Evolutionary conservation across 2,329 filamentous ascomycete species (phyloP).

Genomic region (Mycosphaerella arachidis): DNA sequence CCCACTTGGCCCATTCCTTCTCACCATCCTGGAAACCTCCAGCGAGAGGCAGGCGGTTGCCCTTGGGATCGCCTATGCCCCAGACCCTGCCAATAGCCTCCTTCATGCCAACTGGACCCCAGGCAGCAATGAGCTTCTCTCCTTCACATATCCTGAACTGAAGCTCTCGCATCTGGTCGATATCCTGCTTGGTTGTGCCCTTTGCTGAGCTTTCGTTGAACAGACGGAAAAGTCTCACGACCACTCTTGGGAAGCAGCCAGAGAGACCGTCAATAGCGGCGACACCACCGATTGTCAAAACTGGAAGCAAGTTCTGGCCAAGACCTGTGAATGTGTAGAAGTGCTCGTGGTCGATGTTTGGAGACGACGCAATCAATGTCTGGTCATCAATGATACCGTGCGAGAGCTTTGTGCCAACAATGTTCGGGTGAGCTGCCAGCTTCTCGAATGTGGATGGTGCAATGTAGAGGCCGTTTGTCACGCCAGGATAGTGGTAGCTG

Average conservation of each 20-base stretch:
- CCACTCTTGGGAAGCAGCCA: conserved; percentile 59
- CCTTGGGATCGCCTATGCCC: conserved; percentile 56
- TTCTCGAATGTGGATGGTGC: conserved; percentile 54
- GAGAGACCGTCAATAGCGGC: conserved; percentile 65
- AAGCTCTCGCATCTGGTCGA: conserved; percentile 50
- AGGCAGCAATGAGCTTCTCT: conserved; percentile 58
- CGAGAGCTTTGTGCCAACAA: conserved; percentile 65
- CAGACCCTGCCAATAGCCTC: conserved; percentile 58
- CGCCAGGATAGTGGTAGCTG: conserved; percentile 62
- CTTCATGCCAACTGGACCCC: conserved; percentile 61
- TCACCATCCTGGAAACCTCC: conserved; percentile 57
- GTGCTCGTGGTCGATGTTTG: conserved; percentile 53
- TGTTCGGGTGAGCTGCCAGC: conserved; percentile 60
- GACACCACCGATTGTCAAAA: conserved; percentile 58
- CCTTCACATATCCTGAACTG: conserved; percentile 59
- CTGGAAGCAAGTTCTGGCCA: conserved; percentile 61
- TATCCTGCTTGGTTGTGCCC: conserved; percentile 37
- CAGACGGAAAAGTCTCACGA: conserved; percentile 55
- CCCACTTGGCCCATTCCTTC: conserved; percentile 54
- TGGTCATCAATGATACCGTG: conserved; percentile 64
- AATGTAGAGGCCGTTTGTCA: conserved; percentile 61
- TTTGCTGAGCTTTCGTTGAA: conserved; percentile 39
- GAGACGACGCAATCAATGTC: conserved; percentile 56
- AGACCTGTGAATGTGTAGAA: conserved; percentile 63
- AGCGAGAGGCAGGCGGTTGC: conserved; percentile 55